phyloP scores from a whole-genome alignment of 371 early-diverging fungal species.

The Syncephalastrum contaminatum region DNA sequence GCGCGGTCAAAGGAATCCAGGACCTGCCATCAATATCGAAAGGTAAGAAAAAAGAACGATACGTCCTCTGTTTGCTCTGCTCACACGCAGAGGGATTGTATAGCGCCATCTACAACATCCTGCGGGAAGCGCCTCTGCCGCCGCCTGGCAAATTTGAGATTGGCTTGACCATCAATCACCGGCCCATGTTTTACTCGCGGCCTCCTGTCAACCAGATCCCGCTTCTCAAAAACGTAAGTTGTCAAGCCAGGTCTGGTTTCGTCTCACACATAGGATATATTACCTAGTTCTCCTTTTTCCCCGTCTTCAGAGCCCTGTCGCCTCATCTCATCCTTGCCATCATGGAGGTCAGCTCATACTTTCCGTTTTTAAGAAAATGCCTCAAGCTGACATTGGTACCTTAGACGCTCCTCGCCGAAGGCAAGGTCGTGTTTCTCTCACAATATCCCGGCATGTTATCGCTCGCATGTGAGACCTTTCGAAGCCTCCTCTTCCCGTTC shows the following conservation, averaged over 20 bases:
- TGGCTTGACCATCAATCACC: slow-evolving; percentile 60
- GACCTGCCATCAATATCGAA: slow-evolving; percentile 44
- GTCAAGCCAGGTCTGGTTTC: neutral
- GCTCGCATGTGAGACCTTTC: slow-evolving; percentile 68
- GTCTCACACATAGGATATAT: neutral
- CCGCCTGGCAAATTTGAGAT: slow-evolving; percentile 83
- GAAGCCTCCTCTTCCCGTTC: slow-evolving; percentile 72
- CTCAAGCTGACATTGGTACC: neutral
- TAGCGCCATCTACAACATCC: slow-evolving; percentile 64
- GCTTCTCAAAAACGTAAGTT: slow-evolving; percentile 72
- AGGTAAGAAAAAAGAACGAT: slow-evolving; percentile 26
- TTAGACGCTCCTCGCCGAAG: slow-evolving; percentile 70
- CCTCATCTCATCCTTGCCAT: slow-evolving; percentile 69
- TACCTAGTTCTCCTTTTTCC: slow-evolving; percentile 75
- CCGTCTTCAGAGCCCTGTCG: slow-evolving; percentile 73
- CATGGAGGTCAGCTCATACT: slow-evolving; percentile 51
- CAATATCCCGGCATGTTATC: slow-evolving; percentile 72
- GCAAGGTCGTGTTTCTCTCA: slow-evolving; percentile 75
- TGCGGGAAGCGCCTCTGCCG: slow-evolving; percentile 76
- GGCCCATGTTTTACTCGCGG: slow-evolving; percentile 67
- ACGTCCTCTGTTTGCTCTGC: neutral
- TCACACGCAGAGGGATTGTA: neutral
- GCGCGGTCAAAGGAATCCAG: slow-evolving; percentile 42
- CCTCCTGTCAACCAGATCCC: slow-evolving; percentile 81
- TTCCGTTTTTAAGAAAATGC: neutral